Evolutionary conservation across 495 filamentous ascomycete species (phyloP), one percentile per base, ranked within the genome.

Genomic region (Chaetomium cochliodes): DNA sequence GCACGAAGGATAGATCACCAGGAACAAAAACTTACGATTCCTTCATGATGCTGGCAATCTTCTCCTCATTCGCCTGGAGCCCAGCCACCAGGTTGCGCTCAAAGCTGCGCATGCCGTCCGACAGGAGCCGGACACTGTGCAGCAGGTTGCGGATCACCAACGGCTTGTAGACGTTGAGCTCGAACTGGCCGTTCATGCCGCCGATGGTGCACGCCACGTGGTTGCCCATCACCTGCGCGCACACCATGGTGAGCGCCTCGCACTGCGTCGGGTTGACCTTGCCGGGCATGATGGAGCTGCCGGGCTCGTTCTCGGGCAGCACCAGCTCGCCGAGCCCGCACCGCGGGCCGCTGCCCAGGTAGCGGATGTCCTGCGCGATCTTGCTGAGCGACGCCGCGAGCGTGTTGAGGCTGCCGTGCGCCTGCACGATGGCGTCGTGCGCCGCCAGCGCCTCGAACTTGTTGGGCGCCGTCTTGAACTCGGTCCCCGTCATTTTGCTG

Each of bases 221-320:
- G 82, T 98, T 98, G 69, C 94, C 94, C 85, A 98, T 96, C 42
- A 98, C 96, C 77, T 98, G 94, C 3, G 92, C 86, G 81, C 93
- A 97, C 61, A 98, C 78, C 94, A 98, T 98, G 66, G 94, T 98
- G 76, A 98, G 80, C 44, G 93, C 90, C 84, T 98, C 94, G 80
- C 92, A 96, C 81, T 98, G 94, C 28, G 94, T 98, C 41, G 94
- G 94, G 84, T 98, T 98, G 71, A 98, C 94, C 84, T 98, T 98
- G 70, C 94, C 94, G 33, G 94, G 94, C 94, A 98, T 98, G 81
- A 98, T 98, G 61, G 90, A 94, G 70, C 86, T 90, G 54, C 94
- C 94, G 20, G 94, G 94, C 84, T 98, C 94, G 79, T 98, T 98
- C 82, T 98, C 94, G 44, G 94, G 94, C 28, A 98, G 86, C 73